phyloP scores from a whole-genome alignment of 148 eudicot genomes.

The Rhododendron mucronatum region DNA sequence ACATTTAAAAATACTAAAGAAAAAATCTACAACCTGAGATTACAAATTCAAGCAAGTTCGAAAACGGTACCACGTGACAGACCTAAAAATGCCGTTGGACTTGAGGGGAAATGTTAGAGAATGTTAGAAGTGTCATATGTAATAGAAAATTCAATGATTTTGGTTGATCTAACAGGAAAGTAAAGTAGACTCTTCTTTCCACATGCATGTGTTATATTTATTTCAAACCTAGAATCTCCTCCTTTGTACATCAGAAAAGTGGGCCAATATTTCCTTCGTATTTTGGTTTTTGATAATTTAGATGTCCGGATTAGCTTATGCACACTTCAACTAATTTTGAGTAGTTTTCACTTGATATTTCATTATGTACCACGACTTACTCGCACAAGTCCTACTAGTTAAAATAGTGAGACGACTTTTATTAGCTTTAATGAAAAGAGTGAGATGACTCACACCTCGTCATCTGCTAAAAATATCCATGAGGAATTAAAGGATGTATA shows the following conservation, averaged over 20 bases:
- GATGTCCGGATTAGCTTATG: too few relatives aligned
- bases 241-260: not conserved
- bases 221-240: not conserved
- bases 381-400: too few relatives aligned
- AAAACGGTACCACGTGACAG: not conserved
- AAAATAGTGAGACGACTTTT: too few relatives aligned
- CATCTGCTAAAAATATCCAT: slow-evolving; percentile 5
- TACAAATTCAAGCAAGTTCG: not conserved
- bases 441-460: not conserved
- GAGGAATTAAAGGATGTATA: not conserved
- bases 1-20: too few relatives aligned
- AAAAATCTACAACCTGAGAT: not conserved
- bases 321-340: too few relatives aligned
- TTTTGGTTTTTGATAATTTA: too few relatives aligned
- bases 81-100: not conserved
- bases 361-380: not conserved
- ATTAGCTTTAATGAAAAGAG: not conserved
- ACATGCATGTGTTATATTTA: not conserved
- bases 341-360: not conserved
- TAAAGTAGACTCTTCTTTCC: not conserved
- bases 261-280: not conserved
- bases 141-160: not conserved
- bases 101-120: not conserved
- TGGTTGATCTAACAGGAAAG: not conserved
- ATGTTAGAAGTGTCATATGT: not conserved